Percentiles rank a stretch among this genome's conserved stretches.
These are phyloP conservation scores for Eucalyptus pumila DNA, from an alignment of 345 rosid genomes.

Conservation along the genomic window DNA sequence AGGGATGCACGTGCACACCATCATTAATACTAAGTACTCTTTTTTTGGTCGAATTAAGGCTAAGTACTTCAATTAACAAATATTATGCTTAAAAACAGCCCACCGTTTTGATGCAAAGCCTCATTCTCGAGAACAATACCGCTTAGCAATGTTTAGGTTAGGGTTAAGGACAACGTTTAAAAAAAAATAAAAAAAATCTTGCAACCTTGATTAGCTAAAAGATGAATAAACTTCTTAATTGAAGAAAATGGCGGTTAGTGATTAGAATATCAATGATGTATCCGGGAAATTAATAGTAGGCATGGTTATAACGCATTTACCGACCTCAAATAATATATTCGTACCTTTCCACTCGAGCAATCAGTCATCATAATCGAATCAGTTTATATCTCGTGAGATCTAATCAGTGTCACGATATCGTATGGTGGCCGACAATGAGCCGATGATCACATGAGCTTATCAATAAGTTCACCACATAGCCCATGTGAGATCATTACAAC, in stretches of 20 bases:
- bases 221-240: background rate
- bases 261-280: background rate
- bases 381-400: background rate
- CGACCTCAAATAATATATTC: background rate
- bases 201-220: background rate
- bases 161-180: background rate
- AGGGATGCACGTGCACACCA: background rate
- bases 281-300: background rate
- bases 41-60: background rate
- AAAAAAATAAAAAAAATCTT: background rate
- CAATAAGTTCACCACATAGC: background rate
- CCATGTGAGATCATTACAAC: background rate
- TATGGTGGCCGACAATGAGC: background rate
- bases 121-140: background rate
- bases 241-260: background rate
- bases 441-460: background rate
- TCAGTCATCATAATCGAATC: background rate
- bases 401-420: background rate
- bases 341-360: background rate
- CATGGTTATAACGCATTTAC: background rate
- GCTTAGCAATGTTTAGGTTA: background rate
- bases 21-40: background rate
- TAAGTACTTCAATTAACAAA: background rate
- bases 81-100: background rate
- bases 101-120: constrained; percentile 13